A percentile compares a stretch with the other conserved stretches of the same genome.
phyloP scores from a whole-genome alignment of 2,329 filamentous ascomycete species.

The Camillea tinctor region DNA sequence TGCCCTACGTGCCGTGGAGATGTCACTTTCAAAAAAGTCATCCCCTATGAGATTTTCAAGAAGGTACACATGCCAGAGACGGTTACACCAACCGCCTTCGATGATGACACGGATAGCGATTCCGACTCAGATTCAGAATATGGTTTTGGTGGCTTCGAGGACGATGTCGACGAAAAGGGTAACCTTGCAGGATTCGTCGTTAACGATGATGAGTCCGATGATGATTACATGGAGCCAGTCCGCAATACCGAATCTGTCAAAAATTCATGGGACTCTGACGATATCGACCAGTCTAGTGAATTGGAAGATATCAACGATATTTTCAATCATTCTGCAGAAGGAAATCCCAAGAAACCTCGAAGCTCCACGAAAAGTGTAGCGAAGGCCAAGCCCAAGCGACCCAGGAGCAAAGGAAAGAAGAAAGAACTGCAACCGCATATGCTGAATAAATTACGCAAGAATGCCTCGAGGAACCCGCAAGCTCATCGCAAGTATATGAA shows the following conservation, averaged over 20 bases:
- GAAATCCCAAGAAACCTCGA: constrained; percentile 13
- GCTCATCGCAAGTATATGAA: constrained; percentile 69
- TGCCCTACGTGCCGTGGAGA: constrained; percentile 75
- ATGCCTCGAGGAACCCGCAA: constrained; percentile 57
- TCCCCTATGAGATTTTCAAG: constrained; percentile 72
- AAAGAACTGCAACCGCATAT: constrained; percentile 38
- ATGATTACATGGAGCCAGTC: constrained; percentile 33
- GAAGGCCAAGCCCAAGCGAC: constrained; percentile 37
- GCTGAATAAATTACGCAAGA: constrained; percentile 56
- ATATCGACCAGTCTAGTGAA: constrained; percentile 6
- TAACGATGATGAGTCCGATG: constrained; percentile 39
- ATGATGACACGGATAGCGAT: constrained; percentile 36
- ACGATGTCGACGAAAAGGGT: constrained; percentile 28
- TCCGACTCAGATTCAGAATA: constrained; percentile 32
- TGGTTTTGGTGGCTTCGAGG: constrained; percentile 32
- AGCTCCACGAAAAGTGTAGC: constrained; percentile 28
- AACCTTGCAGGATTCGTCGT: constrained; percentile 25
- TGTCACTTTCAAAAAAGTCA: constrained; percentile 67
- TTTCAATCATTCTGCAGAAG: constrained; percentile 20
- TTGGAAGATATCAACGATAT: constrained; percentile 14
- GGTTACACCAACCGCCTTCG: constrained; percentile 29
- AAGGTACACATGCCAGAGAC: constrained; percentile 65
- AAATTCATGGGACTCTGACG: constrained; percentile 7
- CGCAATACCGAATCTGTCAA: constrained; percentile 26
- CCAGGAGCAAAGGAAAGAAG: constrained; percentile 45